Base-by-base conservation (phyloP, 176 grass and related monocot genomes). In the Aegilops sharonensis region DNA sequence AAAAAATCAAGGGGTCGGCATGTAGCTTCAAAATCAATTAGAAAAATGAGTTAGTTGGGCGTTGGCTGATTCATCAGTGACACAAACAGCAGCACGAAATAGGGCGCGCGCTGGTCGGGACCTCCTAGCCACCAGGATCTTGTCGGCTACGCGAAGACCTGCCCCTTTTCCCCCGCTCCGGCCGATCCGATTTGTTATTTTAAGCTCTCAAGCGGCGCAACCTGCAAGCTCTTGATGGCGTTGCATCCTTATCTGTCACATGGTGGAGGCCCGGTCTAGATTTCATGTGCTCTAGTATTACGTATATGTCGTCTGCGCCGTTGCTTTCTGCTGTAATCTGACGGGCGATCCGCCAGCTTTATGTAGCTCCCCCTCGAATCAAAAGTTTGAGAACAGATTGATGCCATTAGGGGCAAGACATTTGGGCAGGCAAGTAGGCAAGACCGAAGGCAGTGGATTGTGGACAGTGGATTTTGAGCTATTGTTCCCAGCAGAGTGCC, bases 31-130 rank as follows among this genome's bases (percentile, higher is more conserved):
- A 56, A 18, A 1, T 37, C 17, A 56, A 18, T 6, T 8, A 18
- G 27, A 48, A 50, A 42, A 75, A 75, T 4, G 27, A 29, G 72
- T 74, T 50, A 9, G n/a, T 75, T 17, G 13, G 12, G 69, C 40
- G 4, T 65, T 85, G 69, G 83, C 84, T 64, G 84, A 71, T 78
- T 87, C 65, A 90, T 43, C 84, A 13, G 31, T 83, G 84, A 83
- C 84, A 87, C 65, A 36, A 83, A 50, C 47, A 12, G 47, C 47
- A 5, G 12, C 47, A 50, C 13, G 47, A 50, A 50, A 50, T 50
- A 50, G 47, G 13, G 0, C 42, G 42, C 42, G 42, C 42, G 10
- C 36, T 0, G 42, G 42, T 13, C 47, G 47, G 48, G 88, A 29
- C 84, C 72, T 64, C 64, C 42, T 52, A 70, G 74, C 62, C 78